phyloP scores from a whole-genome alignment of 2,329 filamentous ascomycete genomes.

The Alternaria triticina region DNA sequence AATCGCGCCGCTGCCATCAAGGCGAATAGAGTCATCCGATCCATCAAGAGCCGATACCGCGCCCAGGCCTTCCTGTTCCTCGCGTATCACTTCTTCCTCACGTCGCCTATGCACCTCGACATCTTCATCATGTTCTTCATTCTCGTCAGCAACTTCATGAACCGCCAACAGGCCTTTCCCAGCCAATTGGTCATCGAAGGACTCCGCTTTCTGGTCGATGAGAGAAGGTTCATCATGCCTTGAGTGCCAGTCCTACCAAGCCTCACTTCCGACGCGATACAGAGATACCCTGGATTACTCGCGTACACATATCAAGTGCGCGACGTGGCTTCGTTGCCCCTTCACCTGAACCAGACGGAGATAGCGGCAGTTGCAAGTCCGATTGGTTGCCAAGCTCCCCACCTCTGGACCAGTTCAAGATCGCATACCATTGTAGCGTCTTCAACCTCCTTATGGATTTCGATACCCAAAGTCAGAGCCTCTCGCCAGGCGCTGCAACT shows the following conservation, averaged over 20 bases:
- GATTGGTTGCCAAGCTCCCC: slow-evolving; percentile 39
- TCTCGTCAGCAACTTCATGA: slow-evolving; percentile 47
- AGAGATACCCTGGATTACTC: background rate
- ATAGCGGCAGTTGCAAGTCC: slow-evolving; percentile 30
- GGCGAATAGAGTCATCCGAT: slow-evolving; percentile 34
- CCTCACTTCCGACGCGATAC: background rate
- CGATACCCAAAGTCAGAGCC: slow-evolving; percentile 44
- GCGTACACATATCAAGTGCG: background rate
- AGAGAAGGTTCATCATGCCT: slow-evolving; percentile 33
- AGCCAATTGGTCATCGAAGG: slow-evolving; percentile 35
- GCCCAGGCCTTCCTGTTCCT: slow-evolving; percentile 42
- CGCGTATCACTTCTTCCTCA: slow-evolving; percentile 44
- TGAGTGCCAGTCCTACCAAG: slow-evolving; percentile 9
- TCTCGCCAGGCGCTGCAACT: slow-evolving; percentile 45
- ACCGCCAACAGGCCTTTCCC: slow-evolving; percentile 38
- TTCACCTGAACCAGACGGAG: slow-evolving; percentile 15
- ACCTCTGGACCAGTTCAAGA: slow-evolving; percentile 23
- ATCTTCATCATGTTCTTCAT: slow-evolving; percentile 44
- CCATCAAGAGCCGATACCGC: slow-evolving; percentile 38
- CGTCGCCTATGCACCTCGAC: slow-evolving; percentile 38
- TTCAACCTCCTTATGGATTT: slow-evolving; percentile 39
- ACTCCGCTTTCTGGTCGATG: slow-evolving; percentile 34
- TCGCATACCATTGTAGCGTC: slow-evolving; percentile 13
- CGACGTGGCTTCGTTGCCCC: background rate
- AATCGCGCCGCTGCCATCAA: slow-evolving; percentile 27